These are phyloP conservation scores for Naganishia randhawae DNA, from an alignment of 768 basidiomycete genomes.

Conservation along the genomic window DNA sequence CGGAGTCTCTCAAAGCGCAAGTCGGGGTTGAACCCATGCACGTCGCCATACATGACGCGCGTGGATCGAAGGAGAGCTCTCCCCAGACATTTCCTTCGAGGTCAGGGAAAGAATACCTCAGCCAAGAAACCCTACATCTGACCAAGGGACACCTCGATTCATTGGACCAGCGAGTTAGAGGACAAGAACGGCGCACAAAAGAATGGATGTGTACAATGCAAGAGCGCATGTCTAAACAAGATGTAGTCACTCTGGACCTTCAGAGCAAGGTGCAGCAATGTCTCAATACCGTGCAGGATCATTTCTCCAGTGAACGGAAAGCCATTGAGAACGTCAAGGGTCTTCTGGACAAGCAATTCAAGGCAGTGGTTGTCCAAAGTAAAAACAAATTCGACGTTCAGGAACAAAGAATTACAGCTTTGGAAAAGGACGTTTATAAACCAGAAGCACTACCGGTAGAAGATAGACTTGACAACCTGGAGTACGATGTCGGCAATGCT, in stretches of 20 bases:
- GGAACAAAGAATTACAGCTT: neutral
- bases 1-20: neutral
- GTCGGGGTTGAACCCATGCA: neutral
- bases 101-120: too few relatives aligned
- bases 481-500: neutral
- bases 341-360: neutral
- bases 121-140: too few relatives aligned
- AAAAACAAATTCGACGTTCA: neutral
- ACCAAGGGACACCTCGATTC: too few relatives aligned
- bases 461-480: slow-evolving; percentile 2
- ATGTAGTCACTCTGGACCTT: too few relatives aligned
- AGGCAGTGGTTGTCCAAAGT: neutral
- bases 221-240: too few relatives aligned
- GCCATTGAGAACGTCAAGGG: neutral
- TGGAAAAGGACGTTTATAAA: slow-evolving; percentile 17
- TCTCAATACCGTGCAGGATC: too few relatives aligned
- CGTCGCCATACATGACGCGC: too few relatives aligned
- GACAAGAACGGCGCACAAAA: too few relatives aligned
- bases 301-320: neutral
- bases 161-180: too few relatives aligned
- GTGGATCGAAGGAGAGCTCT: neutral
- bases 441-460: neutral
- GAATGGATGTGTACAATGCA: too few relatives aligned
- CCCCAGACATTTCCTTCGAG: neutral
- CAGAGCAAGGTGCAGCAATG: too few relatives aligned